phyloP scores from a whole-genome alignment of 371 early-diverging fungal species.

The Haplosporangium sp. region DNA sequence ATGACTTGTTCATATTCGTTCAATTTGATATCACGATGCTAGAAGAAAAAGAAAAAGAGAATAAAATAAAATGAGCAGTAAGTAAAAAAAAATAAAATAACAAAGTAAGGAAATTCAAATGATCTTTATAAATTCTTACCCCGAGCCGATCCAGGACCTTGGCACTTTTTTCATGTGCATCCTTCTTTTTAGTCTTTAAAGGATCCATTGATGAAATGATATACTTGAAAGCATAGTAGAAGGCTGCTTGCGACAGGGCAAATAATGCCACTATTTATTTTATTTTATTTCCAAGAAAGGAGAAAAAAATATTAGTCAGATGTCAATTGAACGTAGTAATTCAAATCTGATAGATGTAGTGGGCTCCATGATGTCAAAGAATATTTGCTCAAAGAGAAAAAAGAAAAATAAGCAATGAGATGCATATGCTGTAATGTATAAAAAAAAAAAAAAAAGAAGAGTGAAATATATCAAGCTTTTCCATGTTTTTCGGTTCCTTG shows the following conservation, averaged over 20 bases:
- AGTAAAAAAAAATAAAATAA: neutral
- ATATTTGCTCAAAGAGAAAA: no score
- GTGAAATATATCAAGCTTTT: no score
- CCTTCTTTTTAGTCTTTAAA: slow-evolving; percentile 74
- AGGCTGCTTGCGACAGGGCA: slow-evolving; percentile 84
- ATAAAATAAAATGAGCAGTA: neutral
- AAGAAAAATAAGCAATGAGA: no score
- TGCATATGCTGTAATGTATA: no score
- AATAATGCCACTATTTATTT: slow-evolving; percentile 73
- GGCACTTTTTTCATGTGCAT: slow-evolving; percentile 77
- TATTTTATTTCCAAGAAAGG: neutral
- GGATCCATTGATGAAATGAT: slow-evolving; percentile 83
- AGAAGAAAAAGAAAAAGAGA: neutral
- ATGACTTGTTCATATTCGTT: slow-evolving; percentile 95
- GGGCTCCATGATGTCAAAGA: no score
- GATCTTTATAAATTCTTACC: slow-evolving; percentile 57
- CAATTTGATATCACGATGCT: slow-evolving; percentile 80
- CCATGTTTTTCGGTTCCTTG: neutral
- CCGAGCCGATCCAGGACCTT: slow-evolving; percentile 82
- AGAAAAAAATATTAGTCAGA: neutral
- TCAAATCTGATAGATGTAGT: no score
- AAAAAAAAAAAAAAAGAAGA: no score
- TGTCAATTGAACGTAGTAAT: no score
- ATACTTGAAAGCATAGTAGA: slow-evolving; percentile 89
- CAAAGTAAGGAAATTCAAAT: neutral